Base-by-base conservation (phyloP, 768 basidiomycete genomes). In the Dacryopinax primogenitus region DNA sequence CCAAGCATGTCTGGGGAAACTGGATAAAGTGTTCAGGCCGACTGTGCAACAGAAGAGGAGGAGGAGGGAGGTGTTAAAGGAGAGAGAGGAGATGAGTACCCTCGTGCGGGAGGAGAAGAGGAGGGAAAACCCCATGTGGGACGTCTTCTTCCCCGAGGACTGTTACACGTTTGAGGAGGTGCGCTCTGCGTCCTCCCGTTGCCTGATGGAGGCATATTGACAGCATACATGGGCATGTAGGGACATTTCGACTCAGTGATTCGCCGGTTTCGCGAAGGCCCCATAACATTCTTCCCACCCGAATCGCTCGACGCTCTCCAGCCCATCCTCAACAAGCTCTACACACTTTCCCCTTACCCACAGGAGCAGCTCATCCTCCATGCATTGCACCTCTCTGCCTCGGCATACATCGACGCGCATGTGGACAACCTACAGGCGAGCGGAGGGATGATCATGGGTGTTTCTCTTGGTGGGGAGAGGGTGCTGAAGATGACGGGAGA, bases 381-480 rank as follows among this genome's bases (percentile, higher is more conserved):
- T 63, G 68, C 75, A 4, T 69, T 78, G 12, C 78, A 78, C 65
- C 74, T 78, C 9, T 70, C 74, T 0, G 70, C 73, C 0, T n/a
- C 67, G 1, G 78, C 77, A n/a, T 65, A 72, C 47, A 78, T 78
- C 65, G 64, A 71, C 12, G 72, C 72, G 4, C 78, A 78, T 67
- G 76, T 78, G 44, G 78, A 78, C 67, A 76, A 76, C 66, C 67
- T 77, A 39, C 71, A 76, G 41, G 74, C 76, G 3, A 75, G 73
- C 44, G 78, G 77, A 0, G 70, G 68, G 4, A 68, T 74, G 3
- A 77, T 78, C 35, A 69, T 76, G 41, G 77, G 77, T 2, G 69
- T 76, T 1, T 73, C 73, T 3, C 67, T 78, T 1, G 78, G 78
- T 7, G 71, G 72, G 1, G 72, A 71, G 33, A 39, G 76, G 35